Percentiles rank a stretch among this genome's conserved stretches.
These are phyloP conservation scores for Catharanthus roseus DNA, from an alignment of 257 asterid genomes.

Conservation along the genomic window DNA sequence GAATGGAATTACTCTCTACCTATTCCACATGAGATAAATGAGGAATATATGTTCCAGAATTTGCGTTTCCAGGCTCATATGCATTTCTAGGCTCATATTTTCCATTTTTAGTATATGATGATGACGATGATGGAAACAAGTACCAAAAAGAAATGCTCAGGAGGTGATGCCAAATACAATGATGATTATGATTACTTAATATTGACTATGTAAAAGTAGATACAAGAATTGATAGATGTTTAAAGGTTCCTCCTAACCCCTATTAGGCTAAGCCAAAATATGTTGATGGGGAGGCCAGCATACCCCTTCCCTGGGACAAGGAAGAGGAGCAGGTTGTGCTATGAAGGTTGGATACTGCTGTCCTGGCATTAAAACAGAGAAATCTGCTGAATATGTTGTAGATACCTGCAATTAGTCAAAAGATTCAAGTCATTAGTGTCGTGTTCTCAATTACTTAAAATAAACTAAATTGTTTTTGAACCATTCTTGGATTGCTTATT, in stretches of 20 bases:
- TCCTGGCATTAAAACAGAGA: constrained; percentile 86
- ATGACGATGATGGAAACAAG: too few species aligned
- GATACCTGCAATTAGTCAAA: constrained; percentile 31
- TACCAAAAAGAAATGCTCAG: neutral
- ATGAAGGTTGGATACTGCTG: constrained; percentile 74
- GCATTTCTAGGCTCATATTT: too few species aligned
- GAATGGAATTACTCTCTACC: too few species aligned
- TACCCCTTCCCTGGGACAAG: constrained; percentile 65
- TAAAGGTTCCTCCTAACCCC: neutral
- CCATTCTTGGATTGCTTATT: too few species aligned
- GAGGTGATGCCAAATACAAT: neutral
- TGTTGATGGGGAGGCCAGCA: constrained; percentile 54
- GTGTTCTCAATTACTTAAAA: neutral
- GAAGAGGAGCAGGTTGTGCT: constrained; percentile 76
- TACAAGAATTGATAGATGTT: neutral
- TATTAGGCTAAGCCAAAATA: constrained; percentile 18
- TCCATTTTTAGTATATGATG: too few species aligned
- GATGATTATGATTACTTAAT: neutral
- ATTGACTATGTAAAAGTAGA: constrained; percentile 1
- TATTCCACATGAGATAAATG: too few species aligned
- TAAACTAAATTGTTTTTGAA: too few species aligned
- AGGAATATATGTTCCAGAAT: too few species aligned
- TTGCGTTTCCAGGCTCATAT: too few species aligned
- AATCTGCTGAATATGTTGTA: constrained; percentile 41
- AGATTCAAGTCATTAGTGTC: neutral